Evolutionary conservation across 2,329 filamentous ascomycete species (phyloP).

Genomic region (Cordyceps cateniannulata): DNA sequence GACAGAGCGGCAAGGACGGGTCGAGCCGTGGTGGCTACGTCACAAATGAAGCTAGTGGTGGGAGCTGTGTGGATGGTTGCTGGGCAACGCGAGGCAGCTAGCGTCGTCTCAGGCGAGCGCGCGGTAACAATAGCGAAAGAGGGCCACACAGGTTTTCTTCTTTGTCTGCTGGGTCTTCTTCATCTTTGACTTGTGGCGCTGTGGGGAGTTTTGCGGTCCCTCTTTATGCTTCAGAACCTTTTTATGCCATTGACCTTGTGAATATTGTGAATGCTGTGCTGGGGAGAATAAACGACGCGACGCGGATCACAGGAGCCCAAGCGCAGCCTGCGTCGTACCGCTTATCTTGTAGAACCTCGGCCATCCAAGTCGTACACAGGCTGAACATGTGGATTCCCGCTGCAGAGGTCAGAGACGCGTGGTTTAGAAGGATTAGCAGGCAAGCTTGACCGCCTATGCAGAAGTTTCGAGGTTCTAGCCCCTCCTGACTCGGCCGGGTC

Average conservation of each 20-base stretch:
- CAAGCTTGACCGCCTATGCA: constrained; percentile 2
- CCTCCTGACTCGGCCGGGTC: not conserved
- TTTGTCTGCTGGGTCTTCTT: not conserved
- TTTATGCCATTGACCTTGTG: not conserved
- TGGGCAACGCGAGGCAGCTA: not conserved
- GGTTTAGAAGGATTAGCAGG: not conserved
- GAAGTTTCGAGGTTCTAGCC: constrained; percentile 1
- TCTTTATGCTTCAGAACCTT: not conserved
- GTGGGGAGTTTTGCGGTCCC: not conserved
- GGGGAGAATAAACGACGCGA: not conserved
- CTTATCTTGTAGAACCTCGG: not conserved
- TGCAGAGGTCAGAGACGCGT: constrained; percentile 2
- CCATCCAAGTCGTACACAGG: not conserved
- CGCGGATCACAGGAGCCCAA: not conserved
- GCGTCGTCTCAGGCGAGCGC: not conserved
- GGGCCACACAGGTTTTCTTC: not conserved
- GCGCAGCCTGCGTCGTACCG: not conserved
- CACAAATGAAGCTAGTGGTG: not conserved
- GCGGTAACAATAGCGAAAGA: not conserved
- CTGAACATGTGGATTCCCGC: constrained; percentile 2
- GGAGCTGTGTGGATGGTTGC: not conserved
- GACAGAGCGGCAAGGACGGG: constrained; percentile 4
- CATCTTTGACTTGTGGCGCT: not conserved
- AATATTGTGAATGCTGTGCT: not conserved
- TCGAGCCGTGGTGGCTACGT: constrained; percentile 9